A percentile compares a stretch with the other conserved stretches of the same genome.
Conservation (phyloP, 2,329 filamentous ascomycete genomes). For the Didymella arachidicola region DNA sequence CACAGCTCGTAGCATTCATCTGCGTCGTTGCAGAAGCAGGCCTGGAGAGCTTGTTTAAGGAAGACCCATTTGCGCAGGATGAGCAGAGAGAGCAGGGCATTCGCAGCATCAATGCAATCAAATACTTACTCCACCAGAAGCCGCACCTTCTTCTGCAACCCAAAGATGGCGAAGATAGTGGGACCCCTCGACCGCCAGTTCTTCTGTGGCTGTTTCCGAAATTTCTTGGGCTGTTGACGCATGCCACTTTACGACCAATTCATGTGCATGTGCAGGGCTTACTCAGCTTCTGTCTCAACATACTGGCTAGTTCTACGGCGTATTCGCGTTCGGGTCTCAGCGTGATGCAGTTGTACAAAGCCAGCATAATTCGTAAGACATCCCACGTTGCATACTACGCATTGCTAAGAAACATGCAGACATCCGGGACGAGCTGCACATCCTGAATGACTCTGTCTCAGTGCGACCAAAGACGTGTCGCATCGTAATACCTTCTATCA, state of each 20-base stretch:
- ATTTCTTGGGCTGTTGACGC: constrained; percentile 58
- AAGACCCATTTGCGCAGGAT: constrained; percentile 72
- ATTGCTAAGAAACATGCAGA: constrained; percentile 47
- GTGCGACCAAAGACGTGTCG: constrained; percentile 29
- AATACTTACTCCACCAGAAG: constrained; percentile 76
- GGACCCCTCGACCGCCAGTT: constrained; percentile 53
- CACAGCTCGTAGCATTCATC: constrained; percentile 82
- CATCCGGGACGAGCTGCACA: constrained; percentile 55
- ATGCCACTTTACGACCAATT: constrained; percentile 52
- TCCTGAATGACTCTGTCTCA: constrained; percentile 27
- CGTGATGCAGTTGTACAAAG: constrained; percentile 50
- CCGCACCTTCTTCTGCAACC: constrained; percentile 67
- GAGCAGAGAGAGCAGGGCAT: constrained; percentile 66
- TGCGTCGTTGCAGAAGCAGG: constrained; percentile 84
- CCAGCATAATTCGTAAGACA: constrained; percentile 52
- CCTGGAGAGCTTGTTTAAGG: constrained; percentile 71
- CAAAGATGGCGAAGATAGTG: constrained; percentile 44
- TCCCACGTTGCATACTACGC: not conserved
- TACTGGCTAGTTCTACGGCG: constrained; percentile 46
- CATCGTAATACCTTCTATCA: constrained; percentile 51
- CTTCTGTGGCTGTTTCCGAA: constrained; percentile 63
- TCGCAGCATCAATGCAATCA: constrained; percentile 80
- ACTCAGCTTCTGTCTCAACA: constrained; percentile 48
- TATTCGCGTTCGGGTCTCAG: constrained; percentile 47
- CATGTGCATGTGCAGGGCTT: constrained; percentile 49